Evolutionary conservation across 2,329 filamentous ascomycete species (phyloP).

Genomic region (Pseudocercospora crystallina): DNA sequence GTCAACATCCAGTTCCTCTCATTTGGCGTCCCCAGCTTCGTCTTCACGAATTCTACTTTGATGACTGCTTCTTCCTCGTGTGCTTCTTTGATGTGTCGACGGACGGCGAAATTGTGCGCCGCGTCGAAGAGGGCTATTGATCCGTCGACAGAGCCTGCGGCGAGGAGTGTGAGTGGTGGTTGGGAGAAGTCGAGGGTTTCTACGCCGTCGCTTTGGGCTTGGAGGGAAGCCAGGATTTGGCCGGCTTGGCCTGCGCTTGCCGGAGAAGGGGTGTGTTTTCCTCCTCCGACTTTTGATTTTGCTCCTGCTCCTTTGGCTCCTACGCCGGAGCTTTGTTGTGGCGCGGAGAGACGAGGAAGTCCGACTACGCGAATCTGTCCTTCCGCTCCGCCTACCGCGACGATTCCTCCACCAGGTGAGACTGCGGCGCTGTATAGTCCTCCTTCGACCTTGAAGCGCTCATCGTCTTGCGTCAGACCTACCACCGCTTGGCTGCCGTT

Average conservation of each 20-base stretch:
- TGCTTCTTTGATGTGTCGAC: slow-evolving; percentile 75
- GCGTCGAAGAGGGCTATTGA: slow-evolving; percentile 84
- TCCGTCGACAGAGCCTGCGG: slow-evolving; percentile 64
- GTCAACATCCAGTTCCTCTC: slow-evolving; percentile 68
- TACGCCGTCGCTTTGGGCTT: slow-evolving; percentile 75
- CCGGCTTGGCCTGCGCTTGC: slow-evolving; percentile 57
- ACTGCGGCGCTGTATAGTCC: slow-evolving; percentile 86
- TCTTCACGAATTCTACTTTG: slow-evolving; percentile 81
- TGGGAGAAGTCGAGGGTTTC: slow-evolving; percentile 71
- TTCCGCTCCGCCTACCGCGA: slow-evolving; percentile 83
- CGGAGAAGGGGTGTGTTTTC: slow-evolving; percentile 43
- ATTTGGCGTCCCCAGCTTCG: slow-evolving; percentile 31
- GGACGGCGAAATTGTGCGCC: slow-evolving; percentile 80
- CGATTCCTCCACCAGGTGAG: slow-evolving; percentile 74
- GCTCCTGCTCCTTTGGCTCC: slow-evolving; percentile 47
- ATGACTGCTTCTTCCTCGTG: slow-evolving; percentile 90
- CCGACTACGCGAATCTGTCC: slow-evolving; percentile 83
- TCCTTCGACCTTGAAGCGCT: slow-evolving; percentile 88
- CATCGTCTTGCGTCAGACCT: slow-evolving; percentile 74
- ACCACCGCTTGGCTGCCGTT: slow-evolving; percentile 65
- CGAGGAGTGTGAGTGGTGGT: slow-evolving; percentile 61
- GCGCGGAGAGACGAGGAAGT: slow-evolving; percentile 62
- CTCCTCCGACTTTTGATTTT: slow-evolving; percentile 50
- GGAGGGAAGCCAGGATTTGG: slow-evolving; percentile 77
- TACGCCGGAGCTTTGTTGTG: slow-evolving; percentile 32